Evolutionary conservation across 163 green algal genomes (phyloP), one percentile per base, ranked within the genome.

Genomic region (Botryococcus braunii): DNA sequence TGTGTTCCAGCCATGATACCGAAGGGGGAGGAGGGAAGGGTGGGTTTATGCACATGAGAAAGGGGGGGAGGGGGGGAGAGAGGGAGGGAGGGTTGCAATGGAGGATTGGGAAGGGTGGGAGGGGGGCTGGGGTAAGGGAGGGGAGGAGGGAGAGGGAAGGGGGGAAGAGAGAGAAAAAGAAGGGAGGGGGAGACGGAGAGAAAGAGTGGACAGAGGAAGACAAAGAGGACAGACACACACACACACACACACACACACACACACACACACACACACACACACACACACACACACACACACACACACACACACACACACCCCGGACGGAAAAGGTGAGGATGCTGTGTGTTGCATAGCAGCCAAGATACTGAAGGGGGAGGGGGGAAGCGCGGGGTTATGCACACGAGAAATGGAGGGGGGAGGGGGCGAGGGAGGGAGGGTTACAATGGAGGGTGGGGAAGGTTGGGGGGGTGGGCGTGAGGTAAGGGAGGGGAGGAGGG

Each of bases 311-410:
- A n/a, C n/a, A n/a, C n/a, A n/a, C n/a, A n/a, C n/a, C n/a, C 0
- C 64, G 73, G 25, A 63, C 83, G 60, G 63, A 76, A 68, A 58
- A 68, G 69, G 70, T 77, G 43, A 37, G 65, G 4, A 5, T 34
- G 5, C 36, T 50, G 25, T 9, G 37, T 29, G 36, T n/a, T 7
- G 9, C 29, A 46, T 8, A 11, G n/a, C n/a, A 64, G 50, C 50
- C 13, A 52, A 27, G 43, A 52, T 17, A 27, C 13, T 17, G 43
- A 13, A 27, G 13, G 43, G 17, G 13, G 43, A 17, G 13, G 13
- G 17, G 17, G 13, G 17, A 52, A 52, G 17, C 13, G 43, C 17
- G 43, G 13, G 13, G 17, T 17, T 27, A 13, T 52, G 13, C 17
- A 17, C 43, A 52, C 17, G 43, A 13, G 13, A 27, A 52, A 17